phyloP scores from a whole-genome alignment of 306 rosid genomes.

The Quercus alba region DNA sequence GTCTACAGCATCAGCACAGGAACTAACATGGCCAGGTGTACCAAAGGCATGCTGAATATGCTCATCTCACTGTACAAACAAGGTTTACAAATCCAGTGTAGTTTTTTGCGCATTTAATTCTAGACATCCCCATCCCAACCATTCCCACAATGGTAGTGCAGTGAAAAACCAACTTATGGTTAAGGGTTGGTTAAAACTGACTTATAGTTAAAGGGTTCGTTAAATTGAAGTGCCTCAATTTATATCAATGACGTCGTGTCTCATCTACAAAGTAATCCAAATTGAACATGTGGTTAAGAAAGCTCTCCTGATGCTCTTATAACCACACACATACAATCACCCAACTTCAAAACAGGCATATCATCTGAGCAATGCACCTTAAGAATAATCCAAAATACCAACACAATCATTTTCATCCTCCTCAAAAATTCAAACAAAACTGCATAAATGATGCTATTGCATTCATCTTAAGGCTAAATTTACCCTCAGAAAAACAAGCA shows the following conservation, averaged over 20 bases:
- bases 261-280: not conserved
- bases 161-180: constrained; percentile 6
- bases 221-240: not conserved
- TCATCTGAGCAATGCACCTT: not conserved
- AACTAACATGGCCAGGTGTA: constrained; percentile 2
- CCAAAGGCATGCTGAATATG: not conserved
- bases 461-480: not conserved
- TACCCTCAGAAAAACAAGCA: not conserved
- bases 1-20: constrained; percentile 8
- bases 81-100: not conserved
- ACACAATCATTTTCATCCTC: not conserved
- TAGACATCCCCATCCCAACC: not conserved
- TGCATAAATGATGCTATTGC: no score
- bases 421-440: no score
- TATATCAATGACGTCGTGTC: not conserved
- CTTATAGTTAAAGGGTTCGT: not conserved
- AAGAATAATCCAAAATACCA: not conserved
- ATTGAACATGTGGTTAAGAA: not conserved
- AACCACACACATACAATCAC: not conserved
- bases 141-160: not conserved
- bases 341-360: not conserved
- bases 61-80: not conserved
- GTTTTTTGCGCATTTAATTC: constrained; percentile 5
- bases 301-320: not conserved
- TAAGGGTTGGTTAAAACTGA: not conserved